A percentile compares a stretch with the other conserved stretches of the same genome.
Evolutionary conservation across 139 green algal species (phyloP).

Genomic region (Chlorokybus atmophyticus): DNA sequence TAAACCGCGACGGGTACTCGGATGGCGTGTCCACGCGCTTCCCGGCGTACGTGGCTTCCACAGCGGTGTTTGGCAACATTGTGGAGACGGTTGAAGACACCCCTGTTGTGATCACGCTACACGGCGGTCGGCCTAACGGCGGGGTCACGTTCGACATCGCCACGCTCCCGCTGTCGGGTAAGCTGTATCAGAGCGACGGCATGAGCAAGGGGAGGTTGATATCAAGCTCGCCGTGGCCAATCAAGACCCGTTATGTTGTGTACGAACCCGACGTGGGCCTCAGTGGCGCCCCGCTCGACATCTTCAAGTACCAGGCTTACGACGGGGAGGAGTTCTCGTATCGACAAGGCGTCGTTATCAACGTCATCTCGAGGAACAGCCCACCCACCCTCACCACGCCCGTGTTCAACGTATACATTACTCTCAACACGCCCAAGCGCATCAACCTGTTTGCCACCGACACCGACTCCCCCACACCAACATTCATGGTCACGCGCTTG

Average conservation of each 20-base stretch:
- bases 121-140: conserved; percentile 8
- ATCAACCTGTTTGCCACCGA: no score
- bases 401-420: neutral
- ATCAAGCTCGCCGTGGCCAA: neutral
- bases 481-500: no score
- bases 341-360: conserved; percentile 10
- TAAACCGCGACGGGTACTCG: conserved; percentile 7
- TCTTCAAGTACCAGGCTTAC: conserved; percentile 27
- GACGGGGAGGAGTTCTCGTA: conserved; percentile 15
- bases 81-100: conserved; percentile 9
- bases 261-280: conserved; percentile 9
- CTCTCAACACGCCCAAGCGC: no score
- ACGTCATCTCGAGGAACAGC: conserved; percentile 15
- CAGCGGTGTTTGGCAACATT: conserved; percentile 12
- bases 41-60: conserved; percentile 13
- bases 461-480: no score
- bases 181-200: conserved; percentile 2
- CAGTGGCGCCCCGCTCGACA: conserved; percentile 10
- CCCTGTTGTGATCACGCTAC: conserved; percentile 6
- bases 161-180: conserved; percentile 8
- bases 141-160: conserved; percentile 16
- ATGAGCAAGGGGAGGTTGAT: conserved; percentile 1
- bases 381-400: neutral
- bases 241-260: neutral
- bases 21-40: conserved; percentile 9